These are phyloP conservation scores for Myxozyma melibiosi DNA, from an alignment of 805 yeast species.

Conservation along the genomic window DNA sequence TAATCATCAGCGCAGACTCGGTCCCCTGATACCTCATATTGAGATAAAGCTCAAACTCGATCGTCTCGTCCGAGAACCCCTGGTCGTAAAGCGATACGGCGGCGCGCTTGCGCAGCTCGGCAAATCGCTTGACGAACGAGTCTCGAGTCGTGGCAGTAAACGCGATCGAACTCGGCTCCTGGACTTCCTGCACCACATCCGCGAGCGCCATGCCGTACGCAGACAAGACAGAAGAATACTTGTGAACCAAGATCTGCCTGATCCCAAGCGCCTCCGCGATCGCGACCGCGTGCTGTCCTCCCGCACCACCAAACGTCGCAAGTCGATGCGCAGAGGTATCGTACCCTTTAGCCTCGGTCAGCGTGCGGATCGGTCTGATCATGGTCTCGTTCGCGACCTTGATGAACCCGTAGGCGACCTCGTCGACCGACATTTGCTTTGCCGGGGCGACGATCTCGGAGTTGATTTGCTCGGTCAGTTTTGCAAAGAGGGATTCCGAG, in stretches of 20 bases:
- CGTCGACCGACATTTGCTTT: constrained; percentile 54
- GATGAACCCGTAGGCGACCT: constrained; percentile 78
- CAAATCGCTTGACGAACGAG: constrained; percentile 51
- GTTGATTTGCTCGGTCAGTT: constrained; percentile 61
- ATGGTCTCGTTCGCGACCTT: constrained; percentile 84
- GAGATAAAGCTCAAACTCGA: constrained; percentile 63
- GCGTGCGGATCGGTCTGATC: constrained; percentile 85
- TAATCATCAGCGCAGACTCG: constrained; percentile 83
- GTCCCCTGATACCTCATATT: constrained; percentile 85
- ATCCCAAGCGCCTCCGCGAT: constrained; percentile 75
- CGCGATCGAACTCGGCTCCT: constrained; percentile 63
- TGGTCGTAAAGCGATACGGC: constrained; percentile 50
- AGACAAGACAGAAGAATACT: constrained; percentile 79
- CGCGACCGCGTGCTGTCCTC: constrained; percentile 85
- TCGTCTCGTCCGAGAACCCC: constrained; percentile 52
- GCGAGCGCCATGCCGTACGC: constrained; percentile 90
- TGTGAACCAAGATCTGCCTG: constrained; percentile 67
- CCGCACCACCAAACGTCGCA: constrained; percentile 91
- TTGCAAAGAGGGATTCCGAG: constrained; percentile 53
- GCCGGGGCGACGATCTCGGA: constrained; percentile 46
- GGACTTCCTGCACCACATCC: constrained; percentile 79
- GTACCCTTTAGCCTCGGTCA: constrained; percentile 84
- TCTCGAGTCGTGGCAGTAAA: constrained; percentile 42
- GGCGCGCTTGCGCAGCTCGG: constrained; percentile 50
- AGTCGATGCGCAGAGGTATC: constrained; percentile 64